Conservation (phyloP, 1,284 basidiomycete genomes). For the Papiliotrema fonsecae region DNA sequence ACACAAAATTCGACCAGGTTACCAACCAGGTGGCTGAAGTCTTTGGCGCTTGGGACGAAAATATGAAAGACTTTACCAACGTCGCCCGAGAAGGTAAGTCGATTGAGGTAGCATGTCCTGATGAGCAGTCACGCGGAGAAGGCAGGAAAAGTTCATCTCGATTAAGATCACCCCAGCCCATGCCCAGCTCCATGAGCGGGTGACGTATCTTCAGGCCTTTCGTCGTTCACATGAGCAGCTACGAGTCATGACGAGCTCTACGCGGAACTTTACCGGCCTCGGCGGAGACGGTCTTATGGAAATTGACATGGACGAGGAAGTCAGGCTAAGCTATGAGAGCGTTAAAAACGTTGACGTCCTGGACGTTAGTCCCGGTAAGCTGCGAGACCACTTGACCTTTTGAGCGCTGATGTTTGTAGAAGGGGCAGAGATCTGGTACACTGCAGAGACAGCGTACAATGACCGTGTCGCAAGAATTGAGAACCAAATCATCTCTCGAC, state of each 20-base stretch:
- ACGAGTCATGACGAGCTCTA: conserved; percentile 93
- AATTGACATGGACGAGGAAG: conserved; percentile 87
- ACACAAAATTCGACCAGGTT: conserved; percentile 85
- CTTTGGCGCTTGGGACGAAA: conserved; percentile 93
- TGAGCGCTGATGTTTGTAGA: conserved; percentile 52
- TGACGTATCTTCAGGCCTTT: conserved; percentile 84
- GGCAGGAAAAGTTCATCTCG: conserved; percentile 90
- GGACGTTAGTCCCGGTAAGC: conserved; percentile 78
- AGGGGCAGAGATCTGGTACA: conserved; percentile 97
- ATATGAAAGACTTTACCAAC: conserved; percentile 96
- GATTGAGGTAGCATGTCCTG: background rate
- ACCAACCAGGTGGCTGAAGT: conserved; percentile 72
- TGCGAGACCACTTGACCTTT: background rate
- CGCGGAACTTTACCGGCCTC: conserved; percentile 74
- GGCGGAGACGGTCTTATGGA: conserved; percentile 66
- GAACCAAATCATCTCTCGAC: conserved; percentile 92
- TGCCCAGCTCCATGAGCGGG: conserved; percentile 82
- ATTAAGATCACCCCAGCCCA: conserved; percentile 94
- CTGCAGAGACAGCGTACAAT: conserved; percentile 95
- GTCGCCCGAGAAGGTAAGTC: conserved; percentile 72
- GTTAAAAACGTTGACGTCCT: conserved; percentile 95
- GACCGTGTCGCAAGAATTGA: conserved; percentile 95
- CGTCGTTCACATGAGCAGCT: conserved; percentile 96
- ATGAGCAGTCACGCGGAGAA: conserved; percentile 69
- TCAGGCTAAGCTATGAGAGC: conserved; percentile 88